phyloP scores from a whole-genome alignment of 2,329 filamentous ascomycete species.

The Pyrenochaeta sp. region DNA sequence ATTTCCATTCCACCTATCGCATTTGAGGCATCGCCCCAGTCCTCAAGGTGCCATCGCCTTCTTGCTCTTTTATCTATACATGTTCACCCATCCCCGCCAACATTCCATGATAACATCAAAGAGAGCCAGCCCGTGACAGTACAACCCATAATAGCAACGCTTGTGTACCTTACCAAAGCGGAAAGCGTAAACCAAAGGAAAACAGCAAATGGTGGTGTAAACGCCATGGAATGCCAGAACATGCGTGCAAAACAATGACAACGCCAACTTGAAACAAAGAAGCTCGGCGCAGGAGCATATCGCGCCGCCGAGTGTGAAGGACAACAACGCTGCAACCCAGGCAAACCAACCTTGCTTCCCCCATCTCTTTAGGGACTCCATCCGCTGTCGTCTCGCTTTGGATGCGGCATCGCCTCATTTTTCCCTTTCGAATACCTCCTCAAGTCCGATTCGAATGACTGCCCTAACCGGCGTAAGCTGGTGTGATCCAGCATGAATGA shows the following conservation, averaged over 20 bases:
- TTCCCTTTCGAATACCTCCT: not conserved
- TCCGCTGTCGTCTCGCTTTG: not conserved
- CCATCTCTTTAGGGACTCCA: not conserved
- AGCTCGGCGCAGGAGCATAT: not conserved
- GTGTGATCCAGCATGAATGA: not conserved
- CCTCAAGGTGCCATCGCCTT: conserved; percentile 1
- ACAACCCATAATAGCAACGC: conserved; percentile 18
- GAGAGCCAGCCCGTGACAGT: conserved; percentile 18
- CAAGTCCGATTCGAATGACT: not conserved
- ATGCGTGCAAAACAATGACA: not conserved
- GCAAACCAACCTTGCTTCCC: not conserved
- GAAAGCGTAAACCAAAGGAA: conserved; percentile 5
- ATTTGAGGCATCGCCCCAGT: conserved; percentile 8
- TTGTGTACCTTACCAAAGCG: conserved; percentile 16
- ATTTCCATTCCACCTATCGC: conserved; percentile 14
- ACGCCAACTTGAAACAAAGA: not conserved
- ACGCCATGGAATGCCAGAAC: conserved; percentile 30
- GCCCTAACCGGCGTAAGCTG: not conserved
- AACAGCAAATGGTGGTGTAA: conserved; percentile 12
- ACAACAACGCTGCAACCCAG: not conserved
- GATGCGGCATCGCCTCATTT: not conserved
- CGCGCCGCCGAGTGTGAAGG: not conserved
- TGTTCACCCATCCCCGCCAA: conserved; percentile 3
- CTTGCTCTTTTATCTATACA: conserved; percentile 19
- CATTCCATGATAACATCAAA: conserved; percentile 16